These are phyloP conservation scores for Ligustrum vulgare DNA, from an alignment of 257 asterid genomes.

Conservation along the genomic window DNA sequence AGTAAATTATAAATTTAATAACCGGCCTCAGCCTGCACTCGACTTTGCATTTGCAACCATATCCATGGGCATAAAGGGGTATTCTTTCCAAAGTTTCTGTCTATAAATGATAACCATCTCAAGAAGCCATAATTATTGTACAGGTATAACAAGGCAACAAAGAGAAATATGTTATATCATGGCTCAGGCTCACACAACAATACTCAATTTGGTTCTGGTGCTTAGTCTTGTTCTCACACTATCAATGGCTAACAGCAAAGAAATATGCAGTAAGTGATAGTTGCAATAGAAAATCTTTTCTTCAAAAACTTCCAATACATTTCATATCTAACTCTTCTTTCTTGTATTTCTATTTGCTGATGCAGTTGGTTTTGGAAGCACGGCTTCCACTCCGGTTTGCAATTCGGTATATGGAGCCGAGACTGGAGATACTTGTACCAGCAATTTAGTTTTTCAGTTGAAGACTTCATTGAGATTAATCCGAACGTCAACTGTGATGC, in stretches of 20 bases:
- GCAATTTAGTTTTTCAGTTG: slow-evolving; percentile 6
- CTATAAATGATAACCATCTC: background rate
- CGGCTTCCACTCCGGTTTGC: background rate
- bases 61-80: background rate
- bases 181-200: slow-evolving; percentile 9
- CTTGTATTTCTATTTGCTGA: background rate
- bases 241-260: background rate
- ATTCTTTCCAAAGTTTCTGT: background rate
- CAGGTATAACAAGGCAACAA: background rate
- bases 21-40: background rate
- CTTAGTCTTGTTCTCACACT: slow-evolving; percentile 19
- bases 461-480: slow-evolving; percentile 17
- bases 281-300: background rate
- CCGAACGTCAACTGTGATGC: slow-evolving; percentile 34
- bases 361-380: slow-evolving; percentile 23
- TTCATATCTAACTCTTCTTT: too few species aligned
- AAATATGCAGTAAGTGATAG: background rate
- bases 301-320: too few species aligned
- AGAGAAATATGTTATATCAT: background rate
- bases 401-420: slow-evolving; percentile 18
- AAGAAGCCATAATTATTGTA: background rate
- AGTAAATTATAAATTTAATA: background rate
- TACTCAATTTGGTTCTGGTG: slow-evolving; percentile 14
- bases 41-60: background rate
- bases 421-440: slow-evolving; percentile 31